Evolutionary conservation across 495 filamentous ascomycete species (phyloP), one percentile per base, ranked within the genome.

Genomic region (Halenospora varia): DNA sequence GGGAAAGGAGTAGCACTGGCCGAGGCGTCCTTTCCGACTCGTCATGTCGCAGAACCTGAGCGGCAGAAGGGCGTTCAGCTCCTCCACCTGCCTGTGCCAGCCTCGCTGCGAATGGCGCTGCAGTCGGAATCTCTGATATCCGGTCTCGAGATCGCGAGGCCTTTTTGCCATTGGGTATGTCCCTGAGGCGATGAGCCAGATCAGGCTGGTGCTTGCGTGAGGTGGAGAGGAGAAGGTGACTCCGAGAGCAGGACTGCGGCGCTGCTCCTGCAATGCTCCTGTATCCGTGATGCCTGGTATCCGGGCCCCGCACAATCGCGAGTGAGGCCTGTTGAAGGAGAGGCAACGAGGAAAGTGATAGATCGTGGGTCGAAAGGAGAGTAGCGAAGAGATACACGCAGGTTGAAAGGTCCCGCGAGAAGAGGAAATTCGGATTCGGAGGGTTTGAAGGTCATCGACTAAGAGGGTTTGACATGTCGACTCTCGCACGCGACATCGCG

Each of bases 91-190:
- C 45, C 23, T 20, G 23, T 48, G 23, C 41, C 23, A 26, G 44
- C 22, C 45, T 13, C 8, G 20, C 53, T 48, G 25, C 23, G 42
- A 48, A 54, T 18, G 42, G 55, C 23, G 22, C 57, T 55, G 51
- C 51, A 44, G 51, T 48, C 51, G 35, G 41, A 55, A 49, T 55
- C 44, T 40, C 42, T 55, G 41, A 25, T 49, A 55, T 49, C 51
- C 42, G n/a, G 44, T 55, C 50, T 56, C 50, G 22, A 49, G 49
- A 53, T 51, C 57, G 51, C 19, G 42, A 60, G 49, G 51, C 42
- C 25, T 54, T 60, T 60, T 54, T 55, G 50, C 57, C 41, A 54
- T 60, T 59, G 25, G 57, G 45, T 22, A 52, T 56, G 35, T 56
- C 52, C 18, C 29, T 29, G 45, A 49, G 6, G 50, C 25, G 42